phyloP scores from a whole-genome alignment of 176 grass and related monocot genomes.

The Tillandsia fasciculata region DNA sequence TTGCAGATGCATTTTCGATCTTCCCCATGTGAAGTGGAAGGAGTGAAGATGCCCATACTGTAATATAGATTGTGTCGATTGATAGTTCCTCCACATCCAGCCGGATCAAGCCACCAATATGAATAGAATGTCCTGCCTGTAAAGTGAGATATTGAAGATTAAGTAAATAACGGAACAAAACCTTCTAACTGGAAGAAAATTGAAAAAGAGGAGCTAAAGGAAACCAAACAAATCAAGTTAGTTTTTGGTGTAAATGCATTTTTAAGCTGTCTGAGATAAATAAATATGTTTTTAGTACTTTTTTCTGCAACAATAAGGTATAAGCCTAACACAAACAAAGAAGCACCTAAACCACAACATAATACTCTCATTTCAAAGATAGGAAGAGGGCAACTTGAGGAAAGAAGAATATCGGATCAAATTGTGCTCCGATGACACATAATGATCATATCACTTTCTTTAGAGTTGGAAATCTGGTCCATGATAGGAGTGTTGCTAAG shows the following conservation, averaged over 20 bases:
- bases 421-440: too few relatives aligned
- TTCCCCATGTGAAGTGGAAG: slow-evolving; percentile 92
- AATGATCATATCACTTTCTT: too few relatives aligned
- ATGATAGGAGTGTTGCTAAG: too few relatives aligned
- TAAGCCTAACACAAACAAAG: too few relatives aligned
- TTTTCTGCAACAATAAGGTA: too few relatives aligned
- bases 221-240: too few relatives aligned
- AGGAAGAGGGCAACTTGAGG: too few relatives aligned
- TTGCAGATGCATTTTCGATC: slow-evolving; percentile 41
- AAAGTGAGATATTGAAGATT: neutral
- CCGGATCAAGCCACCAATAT: slow-evolving; percentile 59
- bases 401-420: too few relatives aligned
- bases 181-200: neutral
- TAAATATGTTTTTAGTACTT: neutral
- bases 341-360: too few relatives aligned
- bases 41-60: slow-evolving; percentile 76
- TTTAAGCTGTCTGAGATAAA: neutral
- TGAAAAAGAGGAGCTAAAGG: too few relatives aligned
- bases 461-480: too few relatives aligned
- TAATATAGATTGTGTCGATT: slow-evolving; percentile 57
- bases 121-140: slow-evolving; percentile 66
- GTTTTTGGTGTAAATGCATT: neutral
- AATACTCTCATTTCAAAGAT: too few relatives aligned
- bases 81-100: slow-evolving; percentile 60
- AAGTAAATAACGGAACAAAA: neutral